A percentile compares a stretch with the other conserved stretches of the same genome.
Evolutionary conservation across 1,139 yeast species (phyloP).

Genomic region (Sugiyamaella castrensis): DNA sequence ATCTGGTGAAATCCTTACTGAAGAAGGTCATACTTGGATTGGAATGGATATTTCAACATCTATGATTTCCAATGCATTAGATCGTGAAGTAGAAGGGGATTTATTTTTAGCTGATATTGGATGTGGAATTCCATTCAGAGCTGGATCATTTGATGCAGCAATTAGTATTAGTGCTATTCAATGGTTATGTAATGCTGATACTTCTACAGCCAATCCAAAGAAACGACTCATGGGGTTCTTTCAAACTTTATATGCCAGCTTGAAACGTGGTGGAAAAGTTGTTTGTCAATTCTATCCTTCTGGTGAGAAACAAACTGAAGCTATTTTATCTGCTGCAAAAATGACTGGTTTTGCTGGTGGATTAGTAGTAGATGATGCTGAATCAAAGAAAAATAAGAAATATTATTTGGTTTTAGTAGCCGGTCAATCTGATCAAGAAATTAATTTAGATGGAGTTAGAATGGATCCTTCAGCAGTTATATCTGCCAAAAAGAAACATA

Average conservation of each 20-base stretch:
- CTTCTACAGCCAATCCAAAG: constrained; percentile 80
- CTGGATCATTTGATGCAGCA: constrained; percentile 97
- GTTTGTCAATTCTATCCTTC: constrained; percentile 97
- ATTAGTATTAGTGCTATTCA: constrained; percentile 93
- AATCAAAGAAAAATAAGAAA: constrained; percentile 85
- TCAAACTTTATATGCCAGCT: constrained; percentile 79
- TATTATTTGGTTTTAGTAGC: constrained; percentile 88
- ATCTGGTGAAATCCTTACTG: constrained; percentile 88
- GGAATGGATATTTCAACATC: constrained; percentile 97
- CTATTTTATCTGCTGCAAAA: constrained; percentile 79
- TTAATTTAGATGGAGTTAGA: constrained; percentile 75
- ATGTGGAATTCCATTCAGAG: constrained; percentile 87
- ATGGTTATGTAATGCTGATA: constrained; percentile 97
- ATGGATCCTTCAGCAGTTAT: constrained; percentile 61
- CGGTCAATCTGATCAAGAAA: constrained; percentile 62
- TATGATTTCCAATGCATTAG: constrained; percentile 93
- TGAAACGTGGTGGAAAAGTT: constrained; percentile 93
- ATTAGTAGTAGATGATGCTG: constrained; percentile 88
- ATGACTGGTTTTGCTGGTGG: constrained; percentile 98
- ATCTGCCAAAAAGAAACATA: constrained; percentile 46
- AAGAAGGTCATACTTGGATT: constrained; percentile 92
- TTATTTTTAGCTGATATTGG: constrained; percentile 91
- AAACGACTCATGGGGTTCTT: constrained; percentile 77
- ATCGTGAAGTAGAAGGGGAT: constrained; percentile 92
- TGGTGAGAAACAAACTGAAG: constrained; percentile 78